Evolutionary conservation across 2,329 filamentous ascomycete species (phyloP).

Genomic region (Phaeosphaeria sp.): DNA sequence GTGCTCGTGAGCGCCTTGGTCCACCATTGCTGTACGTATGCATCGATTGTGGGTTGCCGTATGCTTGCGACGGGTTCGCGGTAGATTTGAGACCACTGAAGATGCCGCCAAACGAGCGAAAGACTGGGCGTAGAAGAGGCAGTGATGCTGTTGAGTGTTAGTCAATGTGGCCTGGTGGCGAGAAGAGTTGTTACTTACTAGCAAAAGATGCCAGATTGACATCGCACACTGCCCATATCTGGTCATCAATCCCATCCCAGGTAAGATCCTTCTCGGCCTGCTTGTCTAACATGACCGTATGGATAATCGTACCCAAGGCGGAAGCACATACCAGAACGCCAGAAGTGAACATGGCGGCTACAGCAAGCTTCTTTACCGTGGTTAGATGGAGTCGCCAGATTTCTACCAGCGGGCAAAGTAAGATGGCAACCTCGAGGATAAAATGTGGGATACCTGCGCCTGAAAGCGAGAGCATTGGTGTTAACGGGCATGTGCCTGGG

Average conservation of each 20-base stretch:
- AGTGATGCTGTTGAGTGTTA: slow-evolving; percentile 16
- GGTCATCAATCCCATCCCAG: slow-evolving; percentile 26
- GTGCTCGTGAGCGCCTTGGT: background rate
- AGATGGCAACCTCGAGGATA: slow-evolving; percentile 28
- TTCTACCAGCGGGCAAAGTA: slow-evolving; percentile 27
- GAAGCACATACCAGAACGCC: slow-evolving; percentile 26
- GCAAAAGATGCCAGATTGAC: slow-evolving; percentile 30
- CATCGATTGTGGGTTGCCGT: slow-evolving; percentile 8
- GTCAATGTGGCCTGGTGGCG: background rate
- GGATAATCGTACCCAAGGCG: slow-evolving; percentile 24
- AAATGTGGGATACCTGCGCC: slow-evolving; percentile 25
- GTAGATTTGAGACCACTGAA: slow-evolving; percentile 13
- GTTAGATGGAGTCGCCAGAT: slow-evolving; percentile 24
- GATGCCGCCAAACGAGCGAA: slow-evolving; percentile 20
- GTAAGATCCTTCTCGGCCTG: slow-evolving; percentile 23
- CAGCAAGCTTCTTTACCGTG: slow-evolving; percentile 22
- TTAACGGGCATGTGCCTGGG: slow-evolving; percentile 21
- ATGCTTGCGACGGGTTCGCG: slow-evolving; percentile 1
- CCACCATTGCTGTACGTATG: slow-evolving; percentile 20
- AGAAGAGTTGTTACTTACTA: slow-evolving; percentile 11
- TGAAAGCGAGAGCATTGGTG: slow-evolving; percentile 27
- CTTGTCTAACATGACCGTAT: slow-evolving; percentile 20
- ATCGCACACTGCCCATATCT: slow-evolving; percentile 34
- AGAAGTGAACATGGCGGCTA: slow-evolving; percentile 27
- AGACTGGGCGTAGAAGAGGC: slow-evolving; percentile 25